These are phyloP conservation scores for Neostapfia colusana DNA, from an alignment of 176 grass and related monocot species.

Conservation along the genomic window DNA sequence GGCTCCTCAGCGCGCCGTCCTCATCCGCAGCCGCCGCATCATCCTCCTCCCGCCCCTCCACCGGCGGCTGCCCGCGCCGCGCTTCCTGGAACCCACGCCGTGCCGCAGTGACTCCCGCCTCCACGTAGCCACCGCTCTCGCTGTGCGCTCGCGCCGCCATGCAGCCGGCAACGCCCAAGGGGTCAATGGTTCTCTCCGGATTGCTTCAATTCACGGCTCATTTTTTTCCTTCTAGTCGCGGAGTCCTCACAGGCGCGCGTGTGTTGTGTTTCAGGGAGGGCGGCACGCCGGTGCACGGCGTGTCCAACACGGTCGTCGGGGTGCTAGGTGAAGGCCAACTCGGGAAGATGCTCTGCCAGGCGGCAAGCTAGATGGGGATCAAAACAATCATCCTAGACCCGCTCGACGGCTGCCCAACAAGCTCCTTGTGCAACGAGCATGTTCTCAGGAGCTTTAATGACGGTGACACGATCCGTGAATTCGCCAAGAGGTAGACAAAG, in stretches of 20 bases:
- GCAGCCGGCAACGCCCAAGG: conserved; percentile 28
- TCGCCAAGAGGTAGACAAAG: conserved; percentile 60
- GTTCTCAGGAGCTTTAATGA: conserved; percentile 74
- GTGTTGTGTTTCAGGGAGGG: conserved; percentile 31
- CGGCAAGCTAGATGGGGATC: conserved; percentile 71
- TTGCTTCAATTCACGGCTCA: neutral
- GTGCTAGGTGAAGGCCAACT: conserved; percentile 80
- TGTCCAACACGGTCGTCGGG: conserved; percentile 62
- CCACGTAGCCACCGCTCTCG: conserved; percentile 17
- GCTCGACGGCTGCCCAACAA: conserved; percentile 61
- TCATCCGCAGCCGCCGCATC: conserved; percentile 6
- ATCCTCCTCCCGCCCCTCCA: conserved; percentile 1
- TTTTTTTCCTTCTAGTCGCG: neutral
- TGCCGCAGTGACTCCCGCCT: neutral
- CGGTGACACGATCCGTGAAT: conserved; percentile 55
- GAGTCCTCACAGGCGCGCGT: neutral
- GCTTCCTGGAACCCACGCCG: conserved; percentile 18
- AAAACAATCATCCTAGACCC: conserved; percentile 68
- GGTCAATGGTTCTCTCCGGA: conserved; percentile 9
- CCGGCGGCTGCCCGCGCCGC: conserved; percentile 13
- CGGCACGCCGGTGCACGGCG: conserved; percentile 39
- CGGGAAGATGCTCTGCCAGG: conserved; percentile 91
- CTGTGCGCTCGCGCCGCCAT: conserved; percentile 35
- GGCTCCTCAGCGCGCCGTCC: conserved; percentile 39
- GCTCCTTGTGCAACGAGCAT: conserved; percentile 63